Evolutionary conservation across 2,329 filamentous ascomycete species (phyloP).

Genomic region (Sporothrix luriei): DNA sequence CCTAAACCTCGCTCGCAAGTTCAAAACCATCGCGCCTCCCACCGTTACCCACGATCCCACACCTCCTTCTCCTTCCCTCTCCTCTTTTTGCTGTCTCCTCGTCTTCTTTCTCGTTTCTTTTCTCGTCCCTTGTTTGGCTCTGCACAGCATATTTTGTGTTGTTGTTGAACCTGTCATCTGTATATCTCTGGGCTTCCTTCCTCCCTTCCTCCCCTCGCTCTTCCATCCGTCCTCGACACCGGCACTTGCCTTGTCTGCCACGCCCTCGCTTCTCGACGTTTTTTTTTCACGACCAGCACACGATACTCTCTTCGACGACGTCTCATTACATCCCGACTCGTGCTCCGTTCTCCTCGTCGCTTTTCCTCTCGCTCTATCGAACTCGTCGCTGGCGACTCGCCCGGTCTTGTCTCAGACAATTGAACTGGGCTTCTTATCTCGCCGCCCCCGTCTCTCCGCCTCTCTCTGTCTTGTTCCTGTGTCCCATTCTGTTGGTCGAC

Average conservation of each 20-base stretch:
- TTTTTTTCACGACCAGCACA: constrained; percentile 8
- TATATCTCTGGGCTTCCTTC: background rate
- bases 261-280: constrained; percentile 12
- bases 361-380: constrained; percentile 16
- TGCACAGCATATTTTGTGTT: constrained; percentile 12
- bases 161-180: no score
- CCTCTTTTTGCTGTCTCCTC: background rate
- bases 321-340: background rate
- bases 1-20: constrained; percentile 28
- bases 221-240: constrained; percentile 9
- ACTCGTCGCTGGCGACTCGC: constrained; percentile 34
- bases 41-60: constrained; percentile 26
- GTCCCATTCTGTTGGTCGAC: constrained; percentile 25
- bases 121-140: background rate
- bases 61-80: constrained; percentile 12
- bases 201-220: constrained; percentile 2
- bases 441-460: constrained; percentile 1
- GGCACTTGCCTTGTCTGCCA: background rate
- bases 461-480: background rate
- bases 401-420: constrained; percentile 38
- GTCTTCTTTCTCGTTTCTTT: constrained; percentile 20
- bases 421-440: constrained; percentile 33
- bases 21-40: constrained; percentile 35
- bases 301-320: background rate
- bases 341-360: background rate